Evolutionary conservation across 352 stramenopile species (phyloP).

Genomic region (Globisporangium splendens): DNA sequence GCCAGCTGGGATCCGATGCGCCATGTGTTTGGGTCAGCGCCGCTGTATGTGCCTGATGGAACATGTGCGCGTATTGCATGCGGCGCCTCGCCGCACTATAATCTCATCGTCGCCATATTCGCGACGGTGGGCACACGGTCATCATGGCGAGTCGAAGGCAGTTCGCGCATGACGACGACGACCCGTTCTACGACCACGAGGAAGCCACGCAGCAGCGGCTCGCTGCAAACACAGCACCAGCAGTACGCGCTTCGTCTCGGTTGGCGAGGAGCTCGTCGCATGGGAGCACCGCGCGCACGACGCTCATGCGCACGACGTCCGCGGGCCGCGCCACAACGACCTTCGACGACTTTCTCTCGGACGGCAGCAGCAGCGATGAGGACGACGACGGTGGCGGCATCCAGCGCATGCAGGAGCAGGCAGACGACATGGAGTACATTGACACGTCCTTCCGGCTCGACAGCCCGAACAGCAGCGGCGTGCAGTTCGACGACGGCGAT

Average conservation of each 20-base stretch:
- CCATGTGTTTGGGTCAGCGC: not conserved
- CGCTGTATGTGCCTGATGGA: not conserved
- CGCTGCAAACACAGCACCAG: not conserved
- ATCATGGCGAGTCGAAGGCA: not conserved
- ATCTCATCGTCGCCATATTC: not conserved
- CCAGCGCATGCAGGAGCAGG: constrained; percentile 46
- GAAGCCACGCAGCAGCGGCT: constrained; percentile 1
- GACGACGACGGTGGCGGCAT: constrained; percentile 22
- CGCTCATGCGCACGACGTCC: constrained; percentile 6
- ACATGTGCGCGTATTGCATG: too few relatives aligned
- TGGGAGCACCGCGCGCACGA: not conserved
- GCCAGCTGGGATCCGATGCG: not conserved
- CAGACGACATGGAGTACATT: constrained; percentile 43
- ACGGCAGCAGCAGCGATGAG: constrained; percentile 27
- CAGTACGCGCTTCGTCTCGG: too few relatives aligned
- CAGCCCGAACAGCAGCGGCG: constrained; percentile 7
- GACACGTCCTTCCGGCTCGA: constrained; percentile 29
- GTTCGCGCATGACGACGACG: constrained; percentile 11
- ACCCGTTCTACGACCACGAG: constrained; percentile 15
- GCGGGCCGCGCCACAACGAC: constrained; percentile 17
- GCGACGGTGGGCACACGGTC: not conserved
- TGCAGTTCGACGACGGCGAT: not conserved
- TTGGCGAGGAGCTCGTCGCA: not conserved
- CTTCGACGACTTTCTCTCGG: constrained; percentile 45
- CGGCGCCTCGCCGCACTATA: not conserved